Percentiles rank a stretch among this genome's conserved stretches.
Evolutionary conservation across 73 alveolate species (phyloP).

Genomic region (Stentor coeruleus): DNA sequence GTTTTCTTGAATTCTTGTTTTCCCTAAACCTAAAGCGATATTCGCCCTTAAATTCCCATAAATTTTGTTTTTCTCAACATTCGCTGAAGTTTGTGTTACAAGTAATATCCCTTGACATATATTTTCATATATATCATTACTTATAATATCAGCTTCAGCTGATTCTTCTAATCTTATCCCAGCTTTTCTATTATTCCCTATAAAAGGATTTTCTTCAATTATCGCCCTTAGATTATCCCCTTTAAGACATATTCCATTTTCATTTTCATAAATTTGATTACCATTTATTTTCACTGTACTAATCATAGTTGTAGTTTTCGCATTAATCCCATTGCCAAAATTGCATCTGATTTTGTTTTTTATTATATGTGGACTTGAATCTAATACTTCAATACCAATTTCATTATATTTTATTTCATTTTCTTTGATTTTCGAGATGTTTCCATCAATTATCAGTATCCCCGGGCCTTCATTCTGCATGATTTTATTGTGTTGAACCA

Average conservation of each 20-base stretch:
- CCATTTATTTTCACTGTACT: background rate
- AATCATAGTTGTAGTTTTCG: conserved; percentile 24
- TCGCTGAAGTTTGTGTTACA: conserved; percentile 86
- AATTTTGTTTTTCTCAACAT: conserved; percentile 82
- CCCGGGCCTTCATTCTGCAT: conserved; percentile 65
- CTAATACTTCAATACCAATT: conserved; percentile 54
- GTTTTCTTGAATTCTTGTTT: conserved; percentile 70
- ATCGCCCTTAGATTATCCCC: conserved; percentile 33
- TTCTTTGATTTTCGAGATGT: conserved; percentile 54
- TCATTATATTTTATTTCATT: conserved; percentile 59
- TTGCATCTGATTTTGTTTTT: conserved; percentile 56
- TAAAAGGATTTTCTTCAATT: conserved; percentile 70
- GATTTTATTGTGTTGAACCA: conserved; percentile 40
- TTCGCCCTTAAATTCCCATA: conserved; percentile 90
- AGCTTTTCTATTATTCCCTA: conserved; percentile 79
- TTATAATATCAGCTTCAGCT: conserved; percentile 64
- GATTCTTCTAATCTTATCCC: conserved; percentile 83
- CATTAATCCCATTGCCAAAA: conserved; percentile 54
- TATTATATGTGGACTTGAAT: conserved; percentile 54
- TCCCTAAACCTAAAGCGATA: conserved; percentile 95
- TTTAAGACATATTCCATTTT: conserved; percentile 5
- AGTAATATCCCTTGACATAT: conserved; percentile 77
- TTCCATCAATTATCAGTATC: conserved; percentile 50
- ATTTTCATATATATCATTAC: conserved; percentile 72
- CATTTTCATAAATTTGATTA: conserved; percentile 18